These are phyloP conservation scores for Coniophora puteana DNA, from an alignment of 1,284 basidiomycete genomes.

Conservation along the genomic window DNA sequence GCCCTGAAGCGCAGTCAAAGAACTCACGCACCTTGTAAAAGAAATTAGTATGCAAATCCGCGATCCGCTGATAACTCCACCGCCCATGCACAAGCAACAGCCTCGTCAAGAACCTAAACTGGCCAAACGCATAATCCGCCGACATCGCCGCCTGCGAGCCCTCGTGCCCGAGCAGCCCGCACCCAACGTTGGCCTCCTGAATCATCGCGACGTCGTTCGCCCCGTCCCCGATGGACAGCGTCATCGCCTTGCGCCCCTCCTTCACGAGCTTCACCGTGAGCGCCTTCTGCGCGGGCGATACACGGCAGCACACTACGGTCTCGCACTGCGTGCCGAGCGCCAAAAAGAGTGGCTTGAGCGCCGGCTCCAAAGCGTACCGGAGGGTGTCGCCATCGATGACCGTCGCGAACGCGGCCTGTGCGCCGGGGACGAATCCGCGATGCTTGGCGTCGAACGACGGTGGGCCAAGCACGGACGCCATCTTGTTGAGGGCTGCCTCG, in stretches of 20 bases:
- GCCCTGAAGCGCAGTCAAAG: neutral
- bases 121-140: slow-evolving; percentile 96
- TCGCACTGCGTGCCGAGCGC: slow-evolving; percentile 94
- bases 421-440: slow-evolving; percentile 66
- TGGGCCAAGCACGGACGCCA: slow-evolving; percentile 75
- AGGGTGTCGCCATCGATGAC: slow-evolving; percentile 97
- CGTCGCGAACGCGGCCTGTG: slow-evolving; percentile 80
- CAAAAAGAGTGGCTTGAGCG: slow-evolving; percentile 84
- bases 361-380: slow-evolving; percentile 73
- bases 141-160: slow-evolving; percentile 99
- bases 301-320: slow-evolving; percentile 96
- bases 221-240: slow-evolving; percentile 94
- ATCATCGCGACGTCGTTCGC: slow-evolving; percentile 98
- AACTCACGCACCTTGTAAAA: slow-evolving; percentile 82
- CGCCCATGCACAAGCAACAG: slow-evolving; percentile 92
- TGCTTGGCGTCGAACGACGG: slow-evolving; percentile 53
- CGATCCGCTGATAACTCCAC: slow-evolving; percentile 94
- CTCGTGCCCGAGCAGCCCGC: slow-evolving; percentile 91
- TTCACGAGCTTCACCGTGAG: slow-evolving; percentile 93
- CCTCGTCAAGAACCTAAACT: slow-evolving; percentile 93
- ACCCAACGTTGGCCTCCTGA: slow-evolving; percentile 96
- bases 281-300: slow-evolving; percentile 95
- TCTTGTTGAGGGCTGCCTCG: slow-evolving; percentile 93
- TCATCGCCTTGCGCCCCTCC: slow-evolving; percentile 94
- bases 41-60: slow-evolving; percentile 98